Conservation (phyloP, 345 rosid genomes). For the Syzygium aqueum region DNA sequence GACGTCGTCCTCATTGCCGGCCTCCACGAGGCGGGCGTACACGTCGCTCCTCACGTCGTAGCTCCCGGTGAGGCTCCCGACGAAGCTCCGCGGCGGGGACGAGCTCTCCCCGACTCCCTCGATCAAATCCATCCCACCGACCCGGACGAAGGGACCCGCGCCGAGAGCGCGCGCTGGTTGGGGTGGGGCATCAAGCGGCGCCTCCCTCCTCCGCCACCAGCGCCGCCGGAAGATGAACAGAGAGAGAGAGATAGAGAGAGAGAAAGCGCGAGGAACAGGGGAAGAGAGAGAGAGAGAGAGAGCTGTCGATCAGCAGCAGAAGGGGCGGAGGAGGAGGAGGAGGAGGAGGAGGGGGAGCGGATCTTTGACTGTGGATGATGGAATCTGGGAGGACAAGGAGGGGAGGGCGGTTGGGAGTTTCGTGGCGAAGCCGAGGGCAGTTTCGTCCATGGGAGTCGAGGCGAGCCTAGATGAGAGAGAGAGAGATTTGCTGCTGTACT, state of each 20-base stretch:
- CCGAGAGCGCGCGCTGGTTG: no score
- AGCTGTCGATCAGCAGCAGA: neutral
- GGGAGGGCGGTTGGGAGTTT: neutral
- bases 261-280: neutral
- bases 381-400: constrained; percentile 25
- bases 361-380: constrained; percentile 39
- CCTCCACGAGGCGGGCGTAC: constrained; percentile 43
- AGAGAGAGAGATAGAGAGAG: neutral
- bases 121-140: constrained; percentile 41
- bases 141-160: neutral
- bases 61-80: constrained; percentile 22
- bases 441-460: neutral
- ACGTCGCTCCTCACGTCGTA: constrained; percentile 44
- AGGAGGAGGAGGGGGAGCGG: constrained; percentile 5
- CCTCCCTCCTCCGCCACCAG: neutral
- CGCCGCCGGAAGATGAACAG: neutral
- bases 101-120: constrained; percentile 82
- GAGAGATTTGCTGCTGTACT: neutral
- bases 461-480: neutral
- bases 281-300: neutral
- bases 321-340: neutral
- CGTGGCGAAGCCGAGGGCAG: neutral
- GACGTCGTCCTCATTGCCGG: constrained; percentile 34
- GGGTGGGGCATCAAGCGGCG: neutral
- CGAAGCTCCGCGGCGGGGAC: constrained; percentile 58